These are phyloP conservation scores for Hemisphaericaspora xylofermentans DNA, from an alignment of 1,139 yeast genomes.

Conservation along the genomic window DNA sequence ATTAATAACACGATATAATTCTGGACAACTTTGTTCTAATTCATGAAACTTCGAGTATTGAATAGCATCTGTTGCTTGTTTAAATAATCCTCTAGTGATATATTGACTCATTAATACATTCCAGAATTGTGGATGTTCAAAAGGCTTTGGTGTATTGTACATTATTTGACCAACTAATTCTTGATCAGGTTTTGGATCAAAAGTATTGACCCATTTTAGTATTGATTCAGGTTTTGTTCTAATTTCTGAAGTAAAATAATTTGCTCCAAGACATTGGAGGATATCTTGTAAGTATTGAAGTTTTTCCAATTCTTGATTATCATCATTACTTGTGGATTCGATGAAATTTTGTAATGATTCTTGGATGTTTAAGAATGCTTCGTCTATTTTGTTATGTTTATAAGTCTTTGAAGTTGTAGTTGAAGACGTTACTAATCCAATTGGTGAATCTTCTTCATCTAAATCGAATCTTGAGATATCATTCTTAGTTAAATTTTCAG, in stretches of 20 bases:
- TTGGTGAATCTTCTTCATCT: conserved; percentile 27
- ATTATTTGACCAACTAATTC: conserved; percentile 47
- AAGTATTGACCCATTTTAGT: conserved; percentile 63
- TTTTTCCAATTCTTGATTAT: conserved; percentile 5
- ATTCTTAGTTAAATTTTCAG: conserved; percentile 29
- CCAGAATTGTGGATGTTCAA: conserved; percentile 64
- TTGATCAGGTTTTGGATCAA: conserved; percentile 59
- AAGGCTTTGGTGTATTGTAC: conserved; percentile 46
- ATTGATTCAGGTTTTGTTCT: conserved; percentile 47
- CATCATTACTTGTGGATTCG: conserved; percentile 17
- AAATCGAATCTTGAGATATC: conserved; percentile 18
- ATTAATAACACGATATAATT: conserved; percentile 39
- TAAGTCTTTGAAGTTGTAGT: conserved; percentile 10
- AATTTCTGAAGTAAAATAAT: conserved; percentile 44
- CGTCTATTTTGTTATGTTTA: conserved; percentile 21
- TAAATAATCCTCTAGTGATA: conserved; percentile 61
- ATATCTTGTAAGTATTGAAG: conserved; percentile 37
- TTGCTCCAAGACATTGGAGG: conserved; percentile 56
- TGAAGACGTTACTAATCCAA: conserved; percentile 34
- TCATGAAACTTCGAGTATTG: conserved; percentile 41
- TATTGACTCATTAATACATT: conserved; percentile 53
- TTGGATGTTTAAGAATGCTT: conserved; percentile 27
- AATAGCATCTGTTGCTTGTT: conserved; percentile 52
- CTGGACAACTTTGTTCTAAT: conserved; percentile 27
- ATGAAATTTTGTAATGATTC: conserved; percentile 24